Conservation (phyloP, 805 yeast genomes). For the Candida loeiensis region DNA sequence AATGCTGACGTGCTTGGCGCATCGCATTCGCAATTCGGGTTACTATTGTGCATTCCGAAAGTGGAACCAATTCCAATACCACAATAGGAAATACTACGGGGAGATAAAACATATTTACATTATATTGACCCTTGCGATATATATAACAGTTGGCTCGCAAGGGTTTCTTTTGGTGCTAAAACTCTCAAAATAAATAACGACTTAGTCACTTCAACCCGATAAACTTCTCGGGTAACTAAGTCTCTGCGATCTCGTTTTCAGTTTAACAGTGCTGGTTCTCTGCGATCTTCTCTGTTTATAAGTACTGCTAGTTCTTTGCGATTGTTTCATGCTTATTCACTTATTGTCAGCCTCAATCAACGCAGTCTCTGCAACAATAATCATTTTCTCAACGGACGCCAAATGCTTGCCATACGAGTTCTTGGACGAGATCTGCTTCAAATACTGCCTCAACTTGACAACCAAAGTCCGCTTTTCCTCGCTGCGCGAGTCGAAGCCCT, state of each 20-base stretch:
- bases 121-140: neutral
- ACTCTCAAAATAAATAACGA: neutral
- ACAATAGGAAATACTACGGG: no score
- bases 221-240: no score
- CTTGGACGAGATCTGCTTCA: constrained; percentile 64
- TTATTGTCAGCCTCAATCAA: constrained; percentile 36
- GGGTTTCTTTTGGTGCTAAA: neutral
- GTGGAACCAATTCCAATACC: no score
- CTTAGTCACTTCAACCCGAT: no score
- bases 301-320: neutral
- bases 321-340: constrained; percentile 4
- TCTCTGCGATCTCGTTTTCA: no score
- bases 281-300: no score
- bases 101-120: constrained; percentile 8
- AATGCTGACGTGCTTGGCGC: neutral
- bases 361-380: constrained; percentile 51
- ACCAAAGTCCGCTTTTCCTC: constrained; percentile 68
- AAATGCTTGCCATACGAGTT: constrained; percentile 75
- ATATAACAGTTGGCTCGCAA: neutral
- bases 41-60: neutral
- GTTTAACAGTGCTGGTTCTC: no score
- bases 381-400: constrained; percentile 75
- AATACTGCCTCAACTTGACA: constrained; percentile 71
- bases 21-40: neutral
- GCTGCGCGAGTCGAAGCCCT: constrained; percentile 59